phyloP scores from a whole-genome alignment of 2,329 filamentous ascomycete genomes.

The Ambrosiella beaveri region DNA sequence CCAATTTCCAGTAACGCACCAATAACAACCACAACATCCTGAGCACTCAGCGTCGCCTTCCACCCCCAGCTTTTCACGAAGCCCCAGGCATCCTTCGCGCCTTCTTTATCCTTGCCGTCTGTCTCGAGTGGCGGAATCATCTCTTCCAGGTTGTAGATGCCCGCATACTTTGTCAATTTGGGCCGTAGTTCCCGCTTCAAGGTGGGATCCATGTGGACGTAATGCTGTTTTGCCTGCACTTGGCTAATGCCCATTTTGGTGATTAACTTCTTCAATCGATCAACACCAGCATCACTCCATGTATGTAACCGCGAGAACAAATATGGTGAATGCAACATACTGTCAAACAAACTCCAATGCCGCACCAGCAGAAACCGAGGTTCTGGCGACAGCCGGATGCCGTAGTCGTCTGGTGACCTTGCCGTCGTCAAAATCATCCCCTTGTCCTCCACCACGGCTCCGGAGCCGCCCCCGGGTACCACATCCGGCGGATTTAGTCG shows the following conservation, averaged over 20 bases:
- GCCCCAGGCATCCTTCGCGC: conserved; percentile 81
- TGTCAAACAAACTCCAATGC: conserved; percentile 96
- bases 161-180: conserved; percentile 78
- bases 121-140: conserved; percentile 68
- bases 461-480: conserved; percentile 19
- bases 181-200: conserved; percentile 74
- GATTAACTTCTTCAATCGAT: conserved; percentile 79
- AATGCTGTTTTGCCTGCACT: conserved; percentile 84
- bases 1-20: conserved; percentile 88
- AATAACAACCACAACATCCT: conserved; percentile 84
- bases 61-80: conserved; percentile 97
- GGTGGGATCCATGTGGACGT: conserved; percentile 97
- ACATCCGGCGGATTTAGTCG: conserved; percentile 70
- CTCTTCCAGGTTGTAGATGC: conserved; percentile 83
- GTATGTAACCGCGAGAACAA: conserved; percentile 81
- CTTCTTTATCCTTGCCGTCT: conserved; percentile 49
- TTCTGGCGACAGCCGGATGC: conserved; percentile 83
- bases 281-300: conserved; percentile 80
- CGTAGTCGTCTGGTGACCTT: conserved; percentile 73
- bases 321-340: conserved; percentile 94
- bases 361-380: conserved; percentile 82
- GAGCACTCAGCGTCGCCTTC: conserved; percentile 82
- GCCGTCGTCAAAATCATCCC: conserved; percentile 84
- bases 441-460: conserved; percentile 40
- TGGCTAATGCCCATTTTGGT: conserved; percentile 97